A percentile compares a stretch with the other conserved stretches of the same genome.
phyloP scores from a whole-genome alignment of 352 stramenopile species.

The Phytophthora syringae region DNA sequence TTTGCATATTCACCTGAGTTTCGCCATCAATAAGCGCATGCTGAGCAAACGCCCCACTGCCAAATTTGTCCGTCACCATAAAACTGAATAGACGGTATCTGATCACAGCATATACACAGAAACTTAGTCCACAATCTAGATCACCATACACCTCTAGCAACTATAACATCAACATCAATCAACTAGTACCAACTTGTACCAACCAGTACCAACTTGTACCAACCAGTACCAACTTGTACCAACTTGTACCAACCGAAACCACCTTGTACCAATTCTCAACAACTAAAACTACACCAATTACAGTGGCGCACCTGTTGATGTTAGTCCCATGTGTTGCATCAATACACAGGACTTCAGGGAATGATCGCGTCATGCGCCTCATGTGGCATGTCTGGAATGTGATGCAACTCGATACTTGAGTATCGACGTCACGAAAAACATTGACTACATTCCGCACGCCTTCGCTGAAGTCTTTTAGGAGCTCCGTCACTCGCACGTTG shows the following conservation, averaged over 20 bases:
- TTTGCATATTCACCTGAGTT: constrained; percentile 6
- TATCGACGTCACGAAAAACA: not conserved
- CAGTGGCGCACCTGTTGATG: constrained; percentile 12
- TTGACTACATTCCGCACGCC: constrained; percentile 14
- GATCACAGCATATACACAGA: not conserved
- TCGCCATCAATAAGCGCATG: constrained; percentile 13
- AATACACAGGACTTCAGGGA: constrained; percentile 6
- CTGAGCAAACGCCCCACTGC: constrained; percentile 8
- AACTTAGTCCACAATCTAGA: not conserved
- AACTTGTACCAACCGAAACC: too few species aligned
- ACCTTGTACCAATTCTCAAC: too few species aligned
- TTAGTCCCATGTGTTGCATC: constrained; percentile 16
- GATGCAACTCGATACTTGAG: constrained; percentile 4
- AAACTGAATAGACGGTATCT: constrained; percentile 14
- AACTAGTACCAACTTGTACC: not conserved
- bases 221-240: too few species aligned
- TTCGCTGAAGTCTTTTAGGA: constrained; percentile 15
- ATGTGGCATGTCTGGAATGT: constrained; percentile 16
- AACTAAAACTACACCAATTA: too few species aligned
- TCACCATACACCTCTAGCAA: not conserved
- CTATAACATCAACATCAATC: not conserved
- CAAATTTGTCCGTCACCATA: constrained; percentile 15
- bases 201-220: not conserved
- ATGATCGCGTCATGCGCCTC: constrained; percentile 7
- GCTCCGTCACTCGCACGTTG: constrained; percentile 7